Evolutionary conservation across 306 rosid genomes (phyloP), one percentile per base, ranked within the genome.

Genomic region (Fagus sylvatica): DNA sequence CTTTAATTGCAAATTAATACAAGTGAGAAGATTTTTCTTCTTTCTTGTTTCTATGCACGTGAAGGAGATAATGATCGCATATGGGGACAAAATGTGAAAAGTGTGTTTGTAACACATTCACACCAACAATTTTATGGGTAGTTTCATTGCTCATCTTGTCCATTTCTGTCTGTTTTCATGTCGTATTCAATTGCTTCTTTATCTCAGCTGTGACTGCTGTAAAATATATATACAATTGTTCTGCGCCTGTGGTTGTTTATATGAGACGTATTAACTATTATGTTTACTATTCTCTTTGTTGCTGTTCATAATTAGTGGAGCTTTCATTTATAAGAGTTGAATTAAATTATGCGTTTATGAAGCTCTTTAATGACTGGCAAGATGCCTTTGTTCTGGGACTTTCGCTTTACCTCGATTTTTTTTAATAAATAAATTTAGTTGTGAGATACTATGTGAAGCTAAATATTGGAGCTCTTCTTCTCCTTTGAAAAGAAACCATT

Each of bases 401-500:
- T n/a, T n/a, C n/a, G 60, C 74, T 56, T 54, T 19, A 78, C 53
- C 69, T 15, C 76, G 78, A 32, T 39, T 33, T 7, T 39, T 66
- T 37, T 16, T 65, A 66, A 66, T 66, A 66, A 66, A 66, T 39
- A 65, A 65, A 66, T 8, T 66, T 87, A 75, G 81, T 84, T 49
- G 46, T 69, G n/a, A 60, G 80, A 59, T 69, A 75, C 78, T 79
- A 57, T 39, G 32, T 53, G 76, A 48, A 43, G 54, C 74, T 78
- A n/a, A n/a, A 42, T 69, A 7, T 66, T 7, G 71, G 32, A 37
- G 32, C 33, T 40, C 49, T 37, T 15, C 48, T 32, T 39, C 17
- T 48, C 13, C 71, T 66, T 17, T 7, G 7, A 28, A n/a, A 17
- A 49, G 28, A 60, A 59, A 66, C 32, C 49, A 66, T 37, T 66